Conservation (phyloP, 2,329 filamentous ascomycete species). For the Shiraia sp. region DNA sequence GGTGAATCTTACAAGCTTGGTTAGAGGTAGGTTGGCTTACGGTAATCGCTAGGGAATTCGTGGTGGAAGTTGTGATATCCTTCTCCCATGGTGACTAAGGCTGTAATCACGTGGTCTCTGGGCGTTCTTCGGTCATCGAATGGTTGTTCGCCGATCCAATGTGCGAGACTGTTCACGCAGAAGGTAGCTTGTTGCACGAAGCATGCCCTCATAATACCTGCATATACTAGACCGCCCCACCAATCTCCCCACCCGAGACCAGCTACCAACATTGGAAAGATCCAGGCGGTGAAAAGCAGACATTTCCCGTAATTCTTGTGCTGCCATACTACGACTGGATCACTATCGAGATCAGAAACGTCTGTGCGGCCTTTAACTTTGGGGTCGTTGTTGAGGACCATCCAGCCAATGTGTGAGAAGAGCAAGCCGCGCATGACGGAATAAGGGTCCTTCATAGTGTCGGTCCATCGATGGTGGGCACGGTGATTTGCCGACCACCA, state of each 20-base stretch:
- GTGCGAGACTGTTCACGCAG: constrained; percentile 57
- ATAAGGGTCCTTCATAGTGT: constrained; percentile 56
- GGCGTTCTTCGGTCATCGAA: constrained; percentile 46
- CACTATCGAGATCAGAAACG: constrained; percentile 55
- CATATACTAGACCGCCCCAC: constrained; percentile 54
- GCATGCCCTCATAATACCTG: constrained; percentile 53
- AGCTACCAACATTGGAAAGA: constrained; percentile 51
- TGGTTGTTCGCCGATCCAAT: constrained; percentile 54
- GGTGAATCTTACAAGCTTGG: no score
- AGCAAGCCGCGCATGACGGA: constrained; percentile 52
- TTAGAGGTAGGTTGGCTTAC: constrained; percentile 20
- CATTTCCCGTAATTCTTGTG: constrained; percentile 52
- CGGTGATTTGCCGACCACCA: constrained; percentile 55
- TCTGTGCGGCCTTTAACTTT: constrained; percentile 54
- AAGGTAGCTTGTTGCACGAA: constrained; percentile 57
- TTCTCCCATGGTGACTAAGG: constrained; percentile 47
- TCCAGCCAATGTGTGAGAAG: constrained; percentile 55
- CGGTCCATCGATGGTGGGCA: constrained; percentile 56
- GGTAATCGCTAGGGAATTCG: constrained; percentile 47
- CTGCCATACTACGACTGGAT: constrained; percentile 53
- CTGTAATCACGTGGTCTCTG: constrained; percentile 44
- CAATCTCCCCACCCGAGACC: constrained; percentile 55
- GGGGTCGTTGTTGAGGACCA: constrained; percentile 56
- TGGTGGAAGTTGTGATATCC: constrained; percentile 50
- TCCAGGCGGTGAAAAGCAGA: constrained; percentile 47